These are phyloP conservation scores for Lactarius hatsudake DNA, from an alignment of 768 basidiomycete genomes.

Conservation along the genomic window DNA sequence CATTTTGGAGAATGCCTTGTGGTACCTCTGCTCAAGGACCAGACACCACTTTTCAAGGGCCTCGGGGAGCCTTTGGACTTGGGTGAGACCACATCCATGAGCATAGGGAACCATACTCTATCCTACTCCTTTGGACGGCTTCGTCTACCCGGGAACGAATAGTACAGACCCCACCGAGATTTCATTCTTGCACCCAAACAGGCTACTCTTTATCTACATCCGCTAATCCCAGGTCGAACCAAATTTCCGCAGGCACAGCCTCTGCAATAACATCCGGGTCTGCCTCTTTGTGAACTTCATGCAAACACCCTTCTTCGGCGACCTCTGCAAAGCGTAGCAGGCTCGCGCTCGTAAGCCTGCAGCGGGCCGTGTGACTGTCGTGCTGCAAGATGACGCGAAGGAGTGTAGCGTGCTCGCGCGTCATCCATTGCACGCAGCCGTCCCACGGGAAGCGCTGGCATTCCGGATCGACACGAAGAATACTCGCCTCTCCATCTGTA, in stretches of 20 bases:
- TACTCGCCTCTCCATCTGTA: not conserved
- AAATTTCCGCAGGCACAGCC: conserved; percentile 2
- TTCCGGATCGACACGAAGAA: conserved; percentile 2
- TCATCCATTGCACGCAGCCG: not conserved
- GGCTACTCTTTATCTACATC: not conserved
- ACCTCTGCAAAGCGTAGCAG: not conserved
- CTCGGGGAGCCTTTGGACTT: not conserved
- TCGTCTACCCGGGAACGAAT: not conserved
- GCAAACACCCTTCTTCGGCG: not conserved
- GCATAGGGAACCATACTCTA: not conserved
- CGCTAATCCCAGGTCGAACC: not conserved
- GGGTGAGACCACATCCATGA: not conserved
- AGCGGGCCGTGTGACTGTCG: not conserved
- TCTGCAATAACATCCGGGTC: not conserved
- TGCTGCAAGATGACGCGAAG: conserved; percentile 3
- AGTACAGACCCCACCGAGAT: no score
- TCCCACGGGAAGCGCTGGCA: conserved; percentile 5
- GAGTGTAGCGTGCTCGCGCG: not conserved
- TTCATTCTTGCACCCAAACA: not conserved
- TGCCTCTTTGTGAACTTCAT: not conserved
- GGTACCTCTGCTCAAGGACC: not conserved
- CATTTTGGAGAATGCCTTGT: not conserved
- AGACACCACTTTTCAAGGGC: no score
- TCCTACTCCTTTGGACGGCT: not conserved
- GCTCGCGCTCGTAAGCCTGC: conserved; percentile 20